Conservation (phyloP, 495 filamentous ascomycete species). For the Staphylotrichum longicolle region DNA sequence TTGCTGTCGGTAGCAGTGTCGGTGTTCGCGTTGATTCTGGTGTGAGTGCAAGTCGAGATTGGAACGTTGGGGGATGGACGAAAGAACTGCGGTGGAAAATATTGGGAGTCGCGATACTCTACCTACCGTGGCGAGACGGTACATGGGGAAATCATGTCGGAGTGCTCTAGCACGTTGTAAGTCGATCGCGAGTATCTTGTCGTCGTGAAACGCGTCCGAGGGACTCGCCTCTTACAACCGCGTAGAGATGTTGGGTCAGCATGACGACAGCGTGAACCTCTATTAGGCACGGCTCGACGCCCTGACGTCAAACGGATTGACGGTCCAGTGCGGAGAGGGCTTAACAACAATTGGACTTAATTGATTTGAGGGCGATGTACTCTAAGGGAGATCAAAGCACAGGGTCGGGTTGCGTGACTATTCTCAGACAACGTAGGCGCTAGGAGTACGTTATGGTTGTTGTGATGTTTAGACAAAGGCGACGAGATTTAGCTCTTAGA, state of each 20-base stretch:
- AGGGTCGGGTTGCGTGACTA: no score
- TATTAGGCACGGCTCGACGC: background rate
- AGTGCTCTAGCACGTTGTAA: background rate
- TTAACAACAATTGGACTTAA: background rate
- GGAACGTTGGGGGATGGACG: background rate
- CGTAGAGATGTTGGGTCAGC: background rate
- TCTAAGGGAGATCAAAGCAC: no score
- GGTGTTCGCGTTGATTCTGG: background rate
- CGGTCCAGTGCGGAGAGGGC: background rate
- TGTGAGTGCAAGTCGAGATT: no score
- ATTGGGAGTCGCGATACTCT: conserved; percentile 3
- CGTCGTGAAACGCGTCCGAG: background rate
- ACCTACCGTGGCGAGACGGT: background rate
- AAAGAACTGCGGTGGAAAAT: background rate
- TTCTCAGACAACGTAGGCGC: no score
- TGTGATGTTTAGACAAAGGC: no score
- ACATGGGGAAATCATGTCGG: conserved; percentile 3
- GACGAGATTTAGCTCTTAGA: no score
- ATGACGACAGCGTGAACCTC: background rate
- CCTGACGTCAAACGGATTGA: conserved; percentile 7
- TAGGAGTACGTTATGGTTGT: no score
- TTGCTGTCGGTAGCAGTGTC: background rate
- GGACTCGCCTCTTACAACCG: conserved; percentile 3
- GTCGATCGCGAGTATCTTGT: background rate
- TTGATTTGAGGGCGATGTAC: background rate